These are phyloP conservation scores for Plasmodium coatneyi DNA, from an alignment of 169 alveolate species.

Conservation along the genomic window DNA sequence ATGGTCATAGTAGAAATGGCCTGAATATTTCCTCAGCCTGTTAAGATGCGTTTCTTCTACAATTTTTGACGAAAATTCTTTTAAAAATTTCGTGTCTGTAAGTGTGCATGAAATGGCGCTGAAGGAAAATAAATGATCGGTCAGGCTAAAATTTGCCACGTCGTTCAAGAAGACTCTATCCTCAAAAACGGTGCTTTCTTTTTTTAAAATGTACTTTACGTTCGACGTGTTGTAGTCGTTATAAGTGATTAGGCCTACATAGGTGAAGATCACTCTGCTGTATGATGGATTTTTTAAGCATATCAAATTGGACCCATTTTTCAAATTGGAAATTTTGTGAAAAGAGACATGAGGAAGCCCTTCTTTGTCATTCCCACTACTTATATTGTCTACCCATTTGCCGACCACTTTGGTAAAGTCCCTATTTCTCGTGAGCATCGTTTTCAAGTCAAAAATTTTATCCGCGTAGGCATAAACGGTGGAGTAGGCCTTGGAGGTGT, in stretches of 20 bases:
- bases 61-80: neutral
- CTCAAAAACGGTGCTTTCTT: neutral
- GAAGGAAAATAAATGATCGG: neutral
- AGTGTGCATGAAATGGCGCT: neutral
- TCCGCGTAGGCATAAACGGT: constrained; percentile 13
- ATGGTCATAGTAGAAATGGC: neutral
- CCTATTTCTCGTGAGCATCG: neutral
- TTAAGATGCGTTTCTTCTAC: neutral
- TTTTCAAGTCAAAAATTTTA: neutral
- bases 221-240: neutral
- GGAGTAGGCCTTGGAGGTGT: neutral
- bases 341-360: neutral
- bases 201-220: constrained; percentile 28
- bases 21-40: constrained; percentile 1
- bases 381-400: neutral
- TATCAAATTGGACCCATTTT: constrained; percentile 44
- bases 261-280: neutral
- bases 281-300: neutral
- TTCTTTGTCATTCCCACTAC: neutral
- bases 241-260: constrained; percentile 35
- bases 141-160: neutral
- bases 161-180: constrained; percentile 21
- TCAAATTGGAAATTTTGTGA: constrained; percentile 20
- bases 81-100: neutral
- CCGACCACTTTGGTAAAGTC: neutral